Evolutionary conservation across 768 basidiomycete genomes (phyloP), one percentile per base, ranked within the genome.

Genomic region (Agaricus subrufescens): DNA sequence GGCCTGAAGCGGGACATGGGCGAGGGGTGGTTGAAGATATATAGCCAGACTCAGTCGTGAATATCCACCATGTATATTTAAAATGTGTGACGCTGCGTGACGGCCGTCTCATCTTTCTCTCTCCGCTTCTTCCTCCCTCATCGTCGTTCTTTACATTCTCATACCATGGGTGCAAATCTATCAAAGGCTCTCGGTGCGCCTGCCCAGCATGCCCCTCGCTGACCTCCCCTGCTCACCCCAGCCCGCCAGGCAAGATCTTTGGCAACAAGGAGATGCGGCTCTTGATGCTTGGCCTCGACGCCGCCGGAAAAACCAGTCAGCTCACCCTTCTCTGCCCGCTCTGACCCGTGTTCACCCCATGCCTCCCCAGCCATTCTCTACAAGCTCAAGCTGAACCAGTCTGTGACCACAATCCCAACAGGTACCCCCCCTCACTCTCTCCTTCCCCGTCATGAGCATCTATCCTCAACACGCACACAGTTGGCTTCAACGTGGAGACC

Each of bases 191-290:
- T 93, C 71, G 80, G 90, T 90, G 63, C 63, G 81, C 55, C 57
- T 43, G 26, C 53, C 47, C 45, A 34, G 19, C 61, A 26, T 54
- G 55, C 55, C 51, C 53, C 56, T 58, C 56, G 60, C 56, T 54
- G 43, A 58, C 44, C 44, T 39, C 51, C 23, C 44, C 45, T 53
- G 54, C 43, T 50, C 46, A 50, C 55, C 39, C 37, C 40, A 37
- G 12, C 26, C 42, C 40, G 43, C n/a, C 66, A 96, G 94, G 84
- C 69, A 92, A 89, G 77, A 77, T 98, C 64, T 98, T 98, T 71
- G 95, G 94, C 60, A 98, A 94, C 83, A 96, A 94, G 83, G 96
- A 98, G 82, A 98, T 98, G 96, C 78, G 94, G 66, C 76, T 96
- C 66, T 76, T 97, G 69, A 98, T 98, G 96, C 77, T 98, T 65